A percentile compares a stretch with the other conserved stretches of the same genome.
Evolutionary conservation across 2,329 filamentous ascomycete species (phyloP).

Genomic region (Neocatenulostroma microsporum): DNA sequence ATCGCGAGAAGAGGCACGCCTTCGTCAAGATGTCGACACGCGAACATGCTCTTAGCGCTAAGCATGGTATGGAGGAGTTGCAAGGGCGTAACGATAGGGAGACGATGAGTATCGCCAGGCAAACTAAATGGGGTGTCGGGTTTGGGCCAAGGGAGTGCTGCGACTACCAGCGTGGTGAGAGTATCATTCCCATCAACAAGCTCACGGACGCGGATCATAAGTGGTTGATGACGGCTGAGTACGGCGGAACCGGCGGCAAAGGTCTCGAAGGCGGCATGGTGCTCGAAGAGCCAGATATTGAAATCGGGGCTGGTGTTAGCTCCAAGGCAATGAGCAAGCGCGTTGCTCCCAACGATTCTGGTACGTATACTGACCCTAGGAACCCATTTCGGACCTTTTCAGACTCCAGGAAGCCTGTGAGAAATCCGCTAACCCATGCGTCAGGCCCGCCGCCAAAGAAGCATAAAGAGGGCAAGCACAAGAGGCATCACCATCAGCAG

Average conservation of each 20-base stretch:
- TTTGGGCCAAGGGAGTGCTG: conserved; percentile 96
- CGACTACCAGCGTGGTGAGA: conserved; percentile 87
- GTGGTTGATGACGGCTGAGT: conserved; percentile 92
- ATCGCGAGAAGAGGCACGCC: conserved; percentile 94
- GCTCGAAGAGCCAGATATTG: conserved; percentile 95
- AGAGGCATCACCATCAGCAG: too few species aligned
- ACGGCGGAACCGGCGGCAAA: conserved; percentile 80
- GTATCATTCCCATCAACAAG: conserved; percentile 83
- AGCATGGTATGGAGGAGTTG: conserved; percentile 86
- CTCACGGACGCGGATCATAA: conserved; percentile 94
- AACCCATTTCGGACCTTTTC: too few species aligned
- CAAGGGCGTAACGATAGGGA: conserved; percentile 67
- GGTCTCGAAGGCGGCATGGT: conserved; percentile 75
- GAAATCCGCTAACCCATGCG: too few species aligned
- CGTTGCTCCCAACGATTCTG: too few species aligned
- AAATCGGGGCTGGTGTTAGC: conserved; percentile 94
- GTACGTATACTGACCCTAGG: too few species aligned
- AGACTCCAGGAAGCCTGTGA: too few species aligned
- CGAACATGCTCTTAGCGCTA: conserved; percentile 72
- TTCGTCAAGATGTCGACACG: conserved; percentile 98
- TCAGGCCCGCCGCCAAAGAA: conserved; percentile 3
- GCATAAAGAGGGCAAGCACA: conserved; percentile 3
- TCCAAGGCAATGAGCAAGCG: conserved; percentile 57
- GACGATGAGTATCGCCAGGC: conserved; percentile 54
- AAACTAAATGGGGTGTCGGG: conserved; percentile 96